Conservation (phyloP, 306 rosid species). For the Prosopis cineraria region DNA sequence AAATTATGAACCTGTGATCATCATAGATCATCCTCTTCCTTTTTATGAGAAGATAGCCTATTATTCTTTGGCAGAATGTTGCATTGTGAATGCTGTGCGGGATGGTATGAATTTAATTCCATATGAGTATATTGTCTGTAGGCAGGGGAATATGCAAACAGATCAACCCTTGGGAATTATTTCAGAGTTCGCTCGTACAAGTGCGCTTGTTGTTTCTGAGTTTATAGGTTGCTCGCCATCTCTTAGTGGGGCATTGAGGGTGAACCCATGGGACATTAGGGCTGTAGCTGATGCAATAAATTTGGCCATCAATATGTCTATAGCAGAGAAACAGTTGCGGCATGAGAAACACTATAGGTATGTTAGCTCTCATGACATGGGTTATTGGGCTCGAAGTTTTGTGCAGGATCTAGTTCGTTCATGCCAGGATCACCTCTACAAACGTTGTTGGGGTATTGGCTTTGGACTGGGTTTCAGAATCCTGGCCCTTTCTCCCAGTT, state of each 20-base stretch:
- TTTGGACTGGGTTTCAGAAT: conserved; percentile 76
- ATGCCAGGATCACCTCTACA: conserved; percentile 68
- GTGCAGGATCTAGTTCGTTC: conserved; percentile 68
- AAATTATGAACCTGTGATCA: conserved; percentile 70
- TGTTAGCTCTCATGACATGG: conserved; percentile 85
- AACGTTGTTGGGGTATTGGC: conserved; percentile 79
- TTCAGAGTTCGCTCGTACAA: conserved; percentile 47
- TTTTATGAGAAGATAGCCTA: conserved; percentile 75
- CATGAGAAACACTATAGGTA: conserved; percentile 83
- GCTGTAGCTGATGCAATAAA: conserved; percentile 81
- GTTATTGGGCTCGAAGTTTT: conserved; percentile 77
- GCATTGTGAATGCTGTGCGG: conserved; percentile 79
- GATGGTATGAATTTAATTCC: conserved; percentile 92
- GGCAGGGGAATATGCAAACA: conserved; percentile 70
- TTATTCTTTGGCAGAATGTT: conserved; percentile 79
- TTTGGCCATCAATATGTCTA: conserved; percentile 59
- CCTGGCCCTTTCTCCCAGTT: conserved; percentile 82
- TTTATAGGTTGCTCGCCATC: conserved; percentile 91
- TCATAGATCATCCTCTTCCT: conserved; percentile 61
- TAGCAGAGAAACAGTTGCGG: conserved; percentile 62
- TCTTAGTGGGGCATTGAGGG: conserved; percentile 92
- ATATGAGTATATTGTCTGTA: conserved; percentile 67
- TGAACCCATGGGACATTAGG: conserved; percentile 77
- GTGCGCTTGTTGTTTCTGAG: conserved; percentile 84
- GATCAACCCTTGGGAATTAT: conserved; percentile 49